These are phyloP conservation scores for Globisporangium megalacanthum DNA, from an alignment of 352 stramenopile genomes.

Conservation along the genomic window DNA sequence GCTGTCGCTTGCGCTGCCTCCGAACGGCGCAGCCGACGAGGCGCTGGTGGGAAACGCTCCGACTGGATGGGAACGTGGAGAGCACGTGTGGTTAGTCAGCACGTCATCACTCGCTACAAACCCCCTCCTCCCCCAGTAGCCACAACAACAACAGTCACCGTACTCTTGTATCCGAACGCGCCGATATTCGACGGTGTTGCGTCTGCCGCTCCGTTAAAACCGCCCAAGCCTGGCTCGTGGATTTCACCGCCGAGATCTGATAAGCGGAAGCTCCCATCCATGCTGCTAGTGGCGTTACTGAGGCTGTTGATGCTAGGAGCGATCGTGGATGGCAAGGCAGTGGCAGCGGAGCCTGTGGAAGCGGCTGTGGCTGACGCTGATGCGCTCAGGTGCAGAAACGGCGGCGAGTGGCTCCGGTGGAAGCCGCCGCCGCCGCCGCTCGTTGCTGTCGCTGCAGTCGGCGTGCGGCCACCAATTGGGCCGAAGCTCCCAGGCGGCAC, in stretches of 20 bases:
- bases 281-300: neutral
- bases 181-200: constrained; percentile 9
- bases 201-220: constrained; percentile 13
- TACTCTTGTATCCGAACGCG: constrained; percentile 33
- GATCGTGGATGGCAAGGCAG: neutral
- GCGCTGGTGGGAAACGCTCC: constrained; percentile 7
- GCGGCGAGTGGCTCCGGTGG: constrained; percentile 13
- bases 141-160: constrained; percentile 8
- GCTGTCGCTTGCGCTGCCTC: constrained; percentile 6
- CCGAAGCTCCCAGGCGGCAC: constrained; percentile 30
- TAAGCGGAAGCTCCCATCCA: constrained; percentile 30
- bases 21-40: neutral
- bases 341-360: neutral
- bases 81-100: too few relatives aligned
- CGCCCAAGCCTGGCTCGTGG: constrained; percentile 23
- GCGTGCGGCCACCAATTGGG: constrained; percentile 30
- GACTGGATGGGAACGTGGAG: neutral
- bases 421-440: constrained; percentile 6
- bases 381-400: constrained; percentile 7
- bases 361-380: neutral
- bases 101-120: neutral
- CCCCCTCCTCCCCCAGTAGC: neutral
- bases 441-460: constrained; percentile 3
- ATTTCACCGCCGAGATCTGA: constrained; percentile 60
- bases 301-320: neutral